A percentile compares a stretch with the other conserved stretches of the same genome.
These are phyloP conservation scores for Pholiota conissans DNA, from an alignment of 768 basidiomycete genomes.

Conservation along the genomic window DNA sequence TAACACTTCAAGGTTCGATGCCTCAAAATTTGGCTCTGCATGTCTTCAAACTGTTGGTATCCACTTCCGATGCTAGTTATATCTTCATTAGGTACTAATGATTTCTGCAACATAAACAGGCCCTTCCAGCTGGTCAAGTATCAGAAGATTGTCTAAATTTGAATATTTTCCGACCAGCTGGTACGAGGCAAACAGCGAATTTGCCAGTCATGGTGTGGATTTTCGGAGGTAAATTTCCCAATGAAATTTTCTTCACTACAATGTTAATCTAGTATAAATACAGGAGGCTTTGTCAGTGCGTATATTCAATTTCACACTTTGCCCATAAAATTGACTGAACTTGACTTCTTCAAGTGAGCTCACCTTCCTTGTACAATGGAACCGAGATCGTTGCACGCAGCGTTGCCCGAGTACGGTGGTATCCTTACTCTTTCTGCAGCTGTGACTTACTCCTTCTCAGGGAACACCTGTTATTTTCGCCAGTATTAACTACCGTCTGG, in stretches of 20 bases:
- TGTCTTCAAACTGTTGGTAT: conserved; percentile 1
- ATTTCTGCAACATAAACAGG: not conserved
- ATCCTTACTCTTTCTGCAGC: not conserved
- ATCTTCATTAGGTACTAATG: too few relatives aligned
- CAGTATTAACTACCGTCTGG: conserved; percentile 38
- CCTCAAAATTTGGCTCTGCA: not conserved
- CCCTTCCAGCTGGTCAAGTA: conserved; percentile 29
- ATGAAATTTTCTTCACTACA: not conserved
- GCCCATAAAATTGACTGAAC: not conserved
- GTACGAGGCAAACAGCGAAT: conserved; percentile 19
- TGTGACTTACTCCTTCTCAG: conserved; percentile 9
- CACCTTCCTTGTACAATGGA: conserved; percentile 26
- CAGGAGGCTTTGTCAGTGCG: conserved; percentile 10
- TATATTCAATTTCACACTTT: not conserved
- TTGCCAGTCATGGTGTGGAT: conserved; percentile 33
- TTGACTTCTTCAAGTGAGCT: conserved; percentile 4
- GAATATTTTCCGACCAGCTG: conserved; percentile 53
- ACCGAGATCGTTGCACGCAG: conserved; percentile 31
- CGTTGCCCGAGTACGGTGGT: conserved; percentile 23
- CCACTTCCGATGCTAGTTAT: not conserved
- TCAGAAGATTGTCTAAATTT: conserved; percentile 61
- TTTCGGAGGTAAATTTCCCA: conserved; percentile 8
- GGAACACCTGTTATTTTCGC: conserved; percentile 40
- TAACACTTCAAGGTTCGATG: not conserved
- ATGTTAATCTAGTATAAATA: not conserved